Evolutionary conservation across 441 rosid genomes (phyloP), one percentile per base, ranked within the genome.

Genomic region (Kokia cookei): DNA sequence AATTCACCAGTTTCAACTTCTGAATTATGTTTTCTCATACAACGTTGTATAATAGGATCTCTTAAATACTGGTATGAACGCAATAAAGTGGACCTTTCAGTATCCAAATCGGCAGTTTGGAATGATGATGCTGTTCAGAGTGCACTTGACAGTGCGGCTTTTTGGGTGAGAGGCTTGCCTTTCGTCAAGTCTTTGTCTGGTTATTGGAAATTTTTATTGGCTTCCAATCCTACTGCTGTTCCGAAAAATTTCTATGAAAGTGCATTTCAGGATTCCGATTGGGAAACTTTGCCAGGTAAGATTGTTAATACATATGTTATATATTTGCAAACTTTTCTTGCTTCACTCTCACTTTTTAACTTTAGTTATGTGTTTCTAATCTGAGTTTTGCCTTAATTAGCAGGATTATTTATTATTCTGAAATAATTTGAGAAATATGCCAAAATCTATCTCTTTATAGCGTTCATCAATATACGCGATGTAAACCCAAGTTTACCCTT

Each of bases 141-240:
- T 66, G 93, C 97, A 75, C 96, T 96, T 67, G 92, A 86, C 26
- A 84, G 83, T 71, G 94, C 98, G 73, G 86, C 93, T 2, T 91
- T 80, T 74, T 92, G 97, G 99, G 93, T 86, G 27, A 84, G 92
- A 59, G 94, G 84, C 59, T 85, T 92, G 86, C 96, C 98, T 71
- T 96, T 86, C 76, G 96, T 87, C 10, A 87, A 79, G 84, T 92
- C 99, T 79, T 76, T 96, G 74, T 90, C 98, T 76, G 97, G 99
- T 64, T 77, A 83, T 64, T 93, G 99, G 99, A 96, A 89, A 42
- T 96, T 96, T 79, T 86, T 85, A 77, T 82, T 96, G 90, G 93
- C 97, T 73, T 78, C 93, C 29, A 68, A 72, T 27, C 97, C 98
- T 74, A 53, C 80, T 11, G 75, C 77, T 73, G 94, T 92, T 77